These are phyloP conservation scores for Hypoxylon sp. DNA, from an alignment of 2,329 filamentous ascomycete genomes.

Conservation along the genomic window DNA sequence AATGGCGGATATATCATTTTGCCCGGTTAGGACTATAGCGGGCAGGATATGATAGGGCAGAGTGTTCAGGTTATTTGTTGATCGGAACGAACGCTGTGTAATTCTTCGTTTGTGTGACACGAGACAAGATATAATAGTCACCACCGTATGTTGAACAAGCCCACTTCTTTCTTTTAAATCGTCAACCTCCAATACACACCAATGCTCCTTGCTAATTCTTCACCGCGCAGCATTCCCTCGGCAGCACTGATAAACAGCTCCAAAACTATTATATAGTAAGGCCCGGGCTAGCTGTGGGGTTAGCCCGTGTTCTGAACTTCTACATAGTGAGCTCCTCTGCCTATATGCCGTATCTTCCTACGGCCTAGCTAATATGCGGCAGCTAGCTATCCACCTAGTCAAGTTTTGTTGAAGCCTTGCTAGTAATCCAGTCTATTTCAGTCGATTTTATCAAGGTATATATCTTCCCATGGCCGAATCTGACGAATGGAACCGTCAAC, in stretches of 20 bases:
- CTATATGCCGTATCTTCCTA: constrained; percentile 7
- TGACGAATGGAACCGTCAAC: constrained; percentile 9
- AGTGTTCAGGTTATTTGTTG: not conserved
- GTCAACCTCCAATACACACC: not conserved
- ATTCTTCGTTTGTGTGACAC: constrained; percentile 3
- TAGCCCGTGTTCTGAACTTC: not conserved
- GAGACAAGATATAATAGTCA: constrained; percentile 4
- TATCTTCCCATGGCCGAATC: constrained; percentile 28
- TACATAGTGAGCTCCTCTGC: constrained; percentile 1
- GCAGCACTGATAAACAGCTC: not conserved
- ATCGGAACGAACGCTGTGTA: constrained; percentile 4
- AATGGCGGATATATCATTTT: constrained; percentile 11
- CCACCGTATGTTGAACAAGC: constrained; percentile 6
- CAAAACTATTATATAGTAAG: not conserved
- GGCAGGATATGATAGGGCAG: not conserved
- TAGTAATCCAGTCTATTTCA: constrained; percentile 7
- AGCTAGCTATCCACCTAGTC: not conserved
- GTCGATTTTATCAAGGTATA: constrained; percentile 1
- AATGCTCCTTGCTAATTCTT: not conserved
- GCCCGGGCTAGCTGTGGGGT: constrained; percentile 13
- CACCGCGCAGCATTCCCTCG: not conserved
- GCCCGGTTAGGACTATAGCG: not conserved
- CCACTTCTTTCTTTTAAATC: constrained; percentile 1
- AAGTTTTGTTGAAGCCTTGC: not conserved
- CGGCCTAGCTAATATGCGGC: not conserved